A percentile compares a stretch with the other conserved stretches of the same genome.
Conservation (phyloP, 805 yeast genomes). For the Hanseniaspora lindneri region DNA sequence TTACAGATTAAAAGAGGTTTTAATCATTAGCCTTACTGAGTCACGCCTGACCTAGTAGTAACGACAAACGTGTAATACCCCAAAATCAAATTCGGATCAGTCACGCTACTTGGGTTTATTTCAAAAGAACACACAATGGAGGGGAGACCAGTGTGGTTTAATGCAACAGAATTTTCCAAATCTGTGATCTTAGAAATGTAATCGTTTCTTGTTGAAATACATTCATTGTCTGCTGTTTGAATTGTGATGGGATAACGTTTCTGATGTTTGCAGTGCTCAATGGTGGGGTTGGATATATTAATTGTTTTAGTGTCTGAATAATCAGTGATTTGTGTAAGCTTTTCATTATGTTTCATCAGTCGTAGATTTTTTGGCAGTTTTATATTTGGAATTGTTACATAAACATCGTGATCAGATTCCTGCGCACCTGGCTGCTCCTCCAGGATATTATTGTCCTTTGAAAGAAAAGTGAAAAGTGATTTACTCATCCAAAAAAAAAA, state of each 20-base stretch:
- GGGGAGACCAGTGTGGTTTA: not conserved
- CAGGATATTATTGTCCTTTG: too few relatives aligned
- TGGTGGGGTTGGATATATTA: conserved; percentile 14
- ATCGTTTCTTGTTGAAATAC: conserved; percentile 24
- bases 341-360: conserved; percentile 1
- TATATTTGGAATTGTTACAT: not conserved
- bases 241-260: conserved; percentile 22
- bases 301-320: not conserved
- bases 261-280: not conserved
- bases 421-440: not conserved
- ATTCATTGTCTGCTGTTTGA: conserved; percentile 26
- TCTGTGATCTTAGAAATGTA: conserved; percentile 1
- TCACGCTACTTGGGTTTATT: conserved; percentile 18
- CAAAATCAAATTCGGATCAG: conserved; percentile 28
- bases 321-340: not conserved
- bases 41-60: too few relatives aligned
- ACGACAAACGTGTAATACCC: too few relatives aligned
- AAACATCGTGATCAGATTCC: not conserved
- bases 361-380: not conserved
- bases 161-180: not conserved
- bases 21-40: too few relatives aligned
- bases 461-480: too few relatives aligned
- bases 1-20: too few relatives aligned
- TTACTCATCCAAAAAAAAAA: too few relatives aligned
- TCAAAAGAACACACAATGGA: not conserved